Conservation (phyloP, 139 green algal species). For the Tetraselmis chui region DNA sequence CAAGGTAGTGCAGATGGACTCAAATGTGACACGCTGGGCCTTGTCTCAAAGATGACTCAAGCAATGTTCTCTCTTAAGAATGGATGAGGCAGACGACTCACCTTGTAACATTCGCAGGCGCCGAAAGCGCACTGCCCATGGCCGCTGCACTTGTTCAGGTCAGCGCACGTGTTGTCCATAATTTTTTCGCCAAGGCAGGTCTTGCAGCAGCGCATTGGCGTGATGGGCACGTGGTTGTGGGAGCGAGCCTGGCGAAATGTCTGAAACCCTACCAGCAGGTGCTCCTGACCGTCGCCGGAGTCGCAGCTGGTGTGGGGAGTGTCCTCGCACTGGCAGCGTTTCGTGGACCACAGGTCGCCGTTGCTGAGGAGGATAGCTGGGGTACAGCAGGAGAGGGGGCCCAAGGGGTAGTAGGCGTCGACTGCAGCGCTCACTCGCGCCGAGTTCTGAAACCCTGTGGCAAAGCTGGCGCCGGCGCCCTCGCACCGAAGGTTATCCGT, state of each 20-base stretch:
- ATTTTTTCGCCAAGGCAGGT: conserved; percentile 46
- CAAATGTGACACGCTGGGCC: too few relatives aligned
- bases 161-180: conserved; percentile 33
- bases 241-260: background rate
- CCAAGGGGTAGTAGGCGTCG: conserved; percentile 45
- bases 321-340: conserved; percentile 23
- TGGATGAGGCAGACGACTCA: too few relatives aligned
- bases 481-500: conserved; percentile 39
- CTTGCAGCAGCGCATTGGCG: conserved; percentile 59
- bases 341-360: conserved; percentile 44
- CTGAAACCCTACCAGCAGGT: background rate
- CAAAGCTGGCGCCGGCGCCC: conserved; percentile 30
- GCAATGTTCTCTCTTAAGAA: too few relatives aligned
- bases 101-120: conserved; percentile 48
- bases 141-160: conserved; percentile 47
- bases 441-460: conserved; percentile 11
- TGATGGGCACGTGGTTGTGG: conserved; percentile 51
- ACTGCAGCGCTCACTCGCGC: background rate
- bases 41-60: too few relatives aligned
- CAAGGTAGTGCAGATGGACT: too few relatives aligned
- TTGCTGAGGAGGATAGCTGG: conserved; percentile 50
- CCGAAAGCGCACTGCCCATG: conserved; percentile 27
- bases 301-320: conserved; percentile 24
- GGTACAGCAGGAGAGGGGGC: conserved; percentile 58
- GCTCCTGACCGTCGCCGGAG: background rate